These are phyloP conservation scores for Thinopyrum elongatum DNA, from an alignment of 176 grass and related monocot species.

Conservation along the genomic window DNA sequence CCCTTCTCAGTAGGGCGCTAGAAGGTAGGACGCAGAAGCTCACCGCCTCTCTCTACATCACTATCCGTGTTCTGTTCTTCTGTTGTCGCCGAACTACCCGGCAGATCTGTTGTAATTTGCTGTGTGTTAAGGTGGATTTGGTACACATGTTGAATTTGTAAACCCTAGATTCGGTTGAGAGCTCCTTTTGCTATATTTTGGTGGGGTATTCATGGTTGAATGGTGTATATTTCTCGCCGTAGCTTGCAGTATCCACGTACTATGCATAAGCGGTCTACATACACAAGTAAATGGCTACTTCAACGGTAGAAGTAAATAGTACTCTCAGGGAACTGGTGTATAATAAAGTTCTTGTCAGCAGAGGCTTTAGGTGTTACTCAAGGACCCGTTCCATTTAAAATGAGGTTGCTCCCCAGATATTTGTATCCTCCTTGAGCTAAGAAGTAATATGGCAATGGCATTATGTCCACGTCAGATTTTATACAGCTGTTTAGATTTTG, in stretches of 20 bases:
- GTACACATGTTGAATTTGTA: not conserved
- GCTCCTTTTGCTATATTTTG: not conserved
- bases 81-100: conserved; percentile 3
- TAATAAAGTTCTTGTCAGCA: not conserved
- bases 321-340: not conserved
- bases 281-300: not conserved
- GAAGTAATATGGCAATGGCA: not conserved
- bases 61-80: not conserved
- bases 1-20: not conserved
- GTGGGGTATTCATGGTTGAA: not conserved
- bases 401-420: not conserved
- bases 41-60: not conserved
- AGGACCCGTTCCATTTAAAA: not conserved
- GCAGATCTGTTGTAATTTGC: conserved; percentile 1
- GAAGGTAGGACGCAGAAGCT: not conserved
- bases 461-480: not conserved
- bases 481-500: not conserved
- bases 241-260: not conserved
- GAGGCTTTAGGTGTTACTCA: not conserved
- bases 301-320: not conserved
- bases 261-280: not conserved
- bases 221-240: not conserved
- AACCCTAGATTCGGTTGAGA: conserved; percentile 8
- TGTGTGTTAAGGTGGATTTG: not conserved
- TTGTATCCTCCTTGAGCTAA: not conserved